phyloP scores from a whole-genome alignment of 164 flowering plant species.

The Piper betle region DNA sequence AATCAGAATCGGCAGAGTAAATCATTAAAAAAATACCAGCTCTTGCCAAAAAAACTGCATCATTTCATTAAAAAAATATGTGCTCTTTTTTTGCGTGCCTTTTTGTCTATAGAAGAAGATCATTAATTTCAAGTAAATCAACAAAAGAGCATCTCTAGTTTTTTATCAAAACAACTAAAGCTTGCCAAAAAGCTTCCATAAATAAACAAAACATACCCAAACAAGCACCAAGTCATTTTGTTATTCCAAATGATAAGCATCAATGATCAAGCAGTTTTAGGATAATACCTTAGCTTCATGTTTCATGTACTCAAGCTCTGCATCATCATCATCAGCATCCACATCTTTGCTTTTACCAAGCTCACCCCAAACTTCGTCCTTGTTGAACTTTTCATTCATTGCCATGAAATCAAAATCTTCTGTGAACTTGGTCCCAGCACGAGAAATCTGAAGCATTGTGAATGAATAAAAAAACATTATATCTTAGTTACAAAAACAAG shows the following conservation, averaged over 20 bases:
- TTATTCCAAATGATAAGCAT: too few species aligned
- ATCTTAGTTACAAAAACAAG: neutral
- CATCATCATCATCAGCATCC: constrained; percentile 24
- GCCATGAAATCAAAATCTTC: constrained; percentile 90
- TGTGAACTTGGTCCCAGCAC: constrained; percentile 36
- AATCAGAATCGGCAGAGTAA: too few species aligned
- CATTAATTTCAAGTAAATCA: too few species aligned
- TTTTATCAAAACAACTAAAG: neutral
- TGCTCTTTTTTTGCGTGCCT: too few species aligned
- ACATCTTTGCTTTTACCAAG: constrained; percentile 46
- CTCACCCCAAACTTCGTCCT: constrained; percentile 92
- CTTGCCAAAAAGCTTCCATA: neutral
- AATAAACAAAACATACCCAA: too few species aligned
- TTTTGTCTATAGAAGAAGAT: too few species aligned
- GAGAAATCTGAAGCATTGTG: constrained; percentile 33
- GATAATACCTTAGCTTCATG: constrained; percentile 28
- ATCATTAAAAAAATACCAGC: too few species aligned
- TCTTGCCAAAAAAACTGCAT: too few species aligned
- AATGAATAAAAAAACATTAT: neutral
- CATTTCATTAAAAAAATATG: too few species aligned
- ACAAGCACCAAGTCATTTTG: too few species aligned
- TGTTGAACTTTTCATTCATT: constrained; percentile 92
- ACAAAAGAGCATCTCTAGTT: too few species aligned
- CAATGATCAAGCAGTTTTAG: too few species aligned
- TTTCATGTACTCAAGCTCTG: constrained; percentile 31